Percentiles rank a stretch among this genome's conserved stretches.
These are phyloP conservation scores for Hibiscus syriacus DNA, from an alignment of 345 rosid genomes.

Conservation along the genomic window DNA sequence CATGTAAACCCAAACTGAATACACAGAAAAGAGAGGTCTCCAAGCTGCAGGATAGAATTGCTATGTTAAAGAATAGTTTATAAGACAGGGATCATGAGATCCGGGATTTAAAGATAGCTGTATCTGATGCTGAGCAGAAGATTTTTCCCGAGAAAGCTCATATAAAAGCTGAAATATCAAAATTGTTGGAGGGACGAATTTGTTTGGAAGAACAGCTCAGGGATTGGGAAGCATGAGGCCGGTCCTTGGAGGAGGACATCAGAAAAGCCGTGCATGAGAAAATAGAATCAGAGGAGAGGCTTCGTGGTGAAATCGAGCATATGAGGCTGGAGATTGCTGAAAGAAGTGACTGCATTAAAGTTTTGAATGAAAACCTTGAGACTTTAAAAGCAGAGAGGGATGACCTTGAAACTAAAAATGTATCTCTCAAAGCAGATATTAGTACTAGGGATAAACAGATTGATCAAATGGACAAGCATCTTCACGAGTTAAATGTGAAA, in stretches of 20 bases:
- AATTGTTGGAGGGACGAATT: constrained; percentile 39
- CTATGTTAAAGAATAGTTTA: constrained; percentile 47
- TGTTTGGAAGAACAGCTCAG: constrained; percentile 39
- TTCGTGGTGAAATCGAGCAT: constrained; percentile 27
- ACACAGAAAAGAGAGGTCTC: constrained; percentile 44
- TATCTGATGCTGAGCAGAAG: constrained; percentile 58
- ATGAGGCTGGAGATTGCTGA: constrained; percentile 34
- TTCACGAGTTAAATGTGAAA: constrained; percentile 41
- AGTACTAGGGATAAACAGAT: constrained; percentile 29
- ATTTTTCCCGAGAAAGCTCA: constrained; percentile 56
- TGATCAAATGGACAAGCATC: constrained; percentile 39
- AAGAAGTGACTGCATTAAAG: constrained; percentile 28
- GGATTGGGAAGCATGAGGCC: constrained; percentile 54
- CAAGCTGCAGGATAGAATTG: constrained; percentile 53
- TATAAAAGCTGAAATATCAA: constrained; percentile 52
- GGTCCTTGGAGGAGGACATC: constrained; percentile 55
- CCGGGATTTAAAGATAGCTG: constrained; percentile 40
- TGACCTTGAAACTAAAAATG: constrained; percentile 22
- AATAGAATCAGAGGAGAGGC: constrained; percentile 31
- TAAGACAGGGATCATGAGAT: constrained; percentile 66
- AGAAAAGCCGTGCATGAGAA: constrained; percentile 41
- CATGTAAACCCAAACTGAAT: constrained; percentile 42
- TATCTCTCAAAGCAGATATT: constrained; percentile 28
- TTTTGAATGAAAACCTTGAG: too few species aligned
- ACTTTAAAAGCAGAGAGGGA: too few species aligned